Base-by-base conservation (phyloP, 2,329 filamentous ascomycete species). In the Seiridium cupressi region DNA sequence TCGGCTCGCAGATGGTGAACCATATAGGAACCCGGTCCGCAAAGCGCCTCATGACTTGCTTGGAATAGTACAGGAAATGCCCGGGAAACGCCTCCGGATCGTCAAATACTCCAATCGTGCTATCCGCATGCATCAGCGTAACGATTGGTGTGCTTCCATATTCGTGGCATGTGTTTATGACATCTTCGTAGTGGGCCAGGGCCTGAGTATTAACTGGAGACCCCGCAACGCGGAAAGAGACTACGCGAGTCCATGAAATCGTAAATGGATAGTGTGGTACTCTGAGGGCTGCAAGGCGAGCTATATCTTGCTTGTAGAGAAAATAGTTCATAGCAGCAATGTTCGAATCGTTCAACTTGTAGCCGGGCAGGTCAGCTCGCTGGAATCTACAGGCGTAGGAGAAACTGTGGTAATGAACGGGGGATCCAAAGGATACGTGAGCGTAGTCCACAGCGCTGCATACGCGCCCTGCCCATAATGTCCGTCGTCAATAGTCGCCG, bases 301-400 rank as follows among this genome's bases (percentile, higher is more conserved):
- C 81, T 48, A 85, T 83, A 47, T 84, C 80, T 69, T 84, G 82
- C 67, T 84, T 84, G 65, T 84, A 85, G 6, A 82, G 69, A 61
- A 82, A 84, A 66, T 84, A 84, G 59, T 83, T 77, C 69, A 82
- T 80, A 47, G 79, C 81, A 2, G 78, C 77, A 42, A 75, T 71
- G 58, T 76, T 60, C 13, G 61, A 74, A 35, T 69, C 61, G 48
- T 76, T 73, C 3, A 26, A 26, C 18, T 54, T 82, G 78, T 1
- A 0, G 85, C 84, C 0, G 84, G 85, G 0, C 85, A 74, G 5
- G 86, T 72, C 1, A 88, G 75, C 60, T 87, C 82, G 57, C 73
- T 80, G 1, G 75, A 82, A 0, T 84, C 80, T 1, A 88, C 70
- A 0, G 84, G 77, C 0, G 83, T 87, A 0, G 84, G 82, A 3